Base-by-base conservation (phyloP, 345 rosid species). In the rapeseed (Brassica napus) region DNA sequence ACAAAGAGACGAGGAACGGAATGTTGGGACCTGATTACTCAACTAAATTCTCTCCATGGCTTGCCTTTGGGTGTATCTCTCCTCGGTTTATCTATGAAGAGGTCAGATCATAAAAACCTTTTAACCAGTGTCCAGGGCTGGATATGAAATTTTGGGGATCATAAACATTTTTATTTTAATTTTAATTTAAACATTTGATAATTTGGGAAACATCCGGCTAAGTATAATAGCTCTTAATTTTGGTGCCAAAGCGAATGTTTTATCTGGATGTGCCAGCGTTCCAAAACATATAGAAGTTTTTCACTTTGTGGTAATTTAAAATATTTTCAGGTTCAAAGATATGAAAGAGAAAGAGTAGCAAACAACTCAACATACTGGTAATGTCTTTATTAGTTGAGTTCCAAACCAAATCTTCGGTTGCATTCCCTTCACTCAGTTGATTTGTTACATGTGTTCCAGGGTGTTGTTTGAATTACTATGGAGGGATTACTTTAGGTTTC, bases 11-110 rank as follows among this genome's bases (percentile, higher is more conserved):
- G 0, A 88, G 98, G 81, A 94, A 94, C 58, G 94, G 92, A 52
- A 94, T 92, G 97, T 67, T 92, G 74, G 97, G 98, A 69, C 71
- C 97, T 82, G 94, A 92, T 83, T 94, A 91, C 82, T 94, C 97
- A 1, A 94, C 98, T 0, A 92, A 91, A 72, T 87, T 94, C 80
- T 94, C 98, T 37, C 93, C 94, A 0, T 92, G 98, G 98, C 89
- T 94, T 79, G 97, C 98, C 35, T 80, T 87, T 15, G 98, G 98
- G 70, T 86, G 97, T 73, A 83, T 94, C 68, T 92, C 97, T 65
- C 89, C 97, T 11, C 89, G 91, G 14, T 85, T 85, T 75, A 80
- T 92, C 49, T 80, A 77, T 21, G 94, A 92, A 85, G 97, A 92
- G 94, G 98, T 94, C 9, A 65, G 18, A 74, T 59, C 44, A 58